Base-by-base conservation (phyloP, 176 grass and related monocot species). In the Zea luxurians region DNA sequence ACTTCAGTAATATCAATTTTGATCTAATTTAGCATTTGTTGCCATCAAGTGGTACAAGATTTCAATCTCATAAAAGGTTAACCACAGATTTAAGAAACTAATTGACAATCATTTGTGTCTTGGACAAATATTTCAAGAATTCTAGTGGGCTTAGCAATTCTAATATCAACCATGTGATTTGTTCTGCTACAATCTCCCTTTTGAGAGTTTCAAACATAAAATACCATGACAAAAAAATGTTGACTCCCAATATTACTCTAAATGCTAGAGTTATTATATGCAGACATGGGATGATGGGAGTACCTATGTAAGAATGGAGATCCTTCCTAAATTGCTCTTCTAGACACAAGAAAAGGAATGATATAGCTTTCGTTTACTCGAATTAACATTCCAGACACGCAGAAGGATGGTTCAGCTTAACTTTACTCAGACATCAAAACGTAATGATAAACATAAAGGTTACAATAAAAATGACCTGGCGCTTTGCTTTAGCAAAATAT, bases 21-120 rank as follows among this genome's bases (percentile, higher is more conserved):
- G 20, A 76, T 62, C 63, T 62, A 76, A n/a, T 45, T 52, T 68
- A 61, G 43, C 36, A 73, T 81, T 70, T 67, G 61, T 46, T n/a
- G 9, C 42, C 46, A 84, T 35, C 15, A 78, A 64, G 8, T 41
- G 40, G 55, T 3, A 73, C 17, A 18, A n/a, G 36, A 75, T 44
- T 41, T 52, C 50, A 68, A 52, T 75, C 27, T 74, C 35, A 37
- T 62, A 50, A 44, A 52, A 57, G 37, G 55, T 27, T 12, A 13
- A 68, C 42, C 42, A 54, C 1, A 70, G 60, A 71, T 81, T 70
- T 44, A 62, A 76, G 68, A 62, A 4, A 60, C 27, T 38, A 8
- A 15, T 10, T 65, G 6, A 12, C 42, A 10, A 61, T 70, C 21
- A 1, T 55, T 34, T 37, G 20, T 48, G 79, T 40, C 66, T 45